Evolutionary conservation across 352 stramenopile species (phyloP).

Genomic region (Aphanomyces astaci): DNA sequence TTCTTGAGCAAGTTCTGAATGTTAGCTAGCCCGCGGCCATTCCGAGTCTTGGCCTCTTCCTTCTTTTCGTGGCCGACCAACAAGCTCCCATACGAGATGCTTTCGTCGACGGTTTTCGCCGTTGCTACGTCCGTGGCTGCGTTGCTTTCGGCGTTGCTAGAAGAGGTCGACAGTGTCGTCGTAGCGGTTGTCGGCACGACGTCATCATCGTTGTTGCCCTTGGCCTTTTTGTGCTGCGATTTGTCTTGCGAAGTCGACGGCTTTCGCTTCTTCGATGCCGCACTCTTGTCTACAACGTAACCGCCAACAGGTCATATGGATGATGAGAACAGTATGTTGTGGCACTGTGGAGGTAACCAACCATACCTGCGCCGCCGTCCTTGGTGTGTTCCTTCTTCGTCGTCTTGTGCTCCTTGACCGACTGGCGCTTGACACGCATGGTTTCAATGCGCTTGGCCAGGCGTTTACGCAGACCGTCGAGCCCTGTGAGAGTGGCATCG

Average conservation of each 20-base stretch:
- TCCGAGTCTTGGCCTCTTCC: constrained; percentile 53
- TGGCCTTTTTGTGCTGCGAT: constrained; percentile 32
- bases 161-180: no score
- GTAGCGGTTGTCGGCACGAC: no score
- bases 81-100: constrained; percentile 73
- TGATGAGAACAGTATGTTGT: background rate
- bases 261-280: constrained; percentile 54
- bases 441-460: constrained; percentile 61
- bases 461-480: constrained; percentile 53
- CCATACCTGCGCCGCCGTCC: no score
- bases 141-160: constrained; percentile 9
- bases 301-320: background rate
- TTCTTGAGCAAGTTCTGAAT: constrained; percentile 81
- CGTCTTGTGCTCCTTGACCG: constrained; percentile 52
- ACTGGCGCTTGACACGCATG: constrained; percentile 64
- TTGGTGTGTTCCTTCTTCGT: constrained; percentile 46
- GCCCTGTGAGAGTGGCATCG: constrained; percentile 26
- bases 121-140: background rate
- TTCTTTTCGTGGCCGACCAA: constrained; percentile 43
- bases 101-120: constrained; percentile 25
- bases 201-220: constrained; percentile 20
- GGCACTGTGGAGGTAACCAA: no score
- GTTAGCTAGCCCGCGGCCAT: constrained; percentile 53
- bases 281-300: constrained; percentile 12
- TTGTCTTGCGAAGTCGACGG: constrained; percentile 27